Base-by-base conservation (phyloP, 2,329 filamentous ascomycete genomes). In the Teratosphaeria destructans region DNA sequence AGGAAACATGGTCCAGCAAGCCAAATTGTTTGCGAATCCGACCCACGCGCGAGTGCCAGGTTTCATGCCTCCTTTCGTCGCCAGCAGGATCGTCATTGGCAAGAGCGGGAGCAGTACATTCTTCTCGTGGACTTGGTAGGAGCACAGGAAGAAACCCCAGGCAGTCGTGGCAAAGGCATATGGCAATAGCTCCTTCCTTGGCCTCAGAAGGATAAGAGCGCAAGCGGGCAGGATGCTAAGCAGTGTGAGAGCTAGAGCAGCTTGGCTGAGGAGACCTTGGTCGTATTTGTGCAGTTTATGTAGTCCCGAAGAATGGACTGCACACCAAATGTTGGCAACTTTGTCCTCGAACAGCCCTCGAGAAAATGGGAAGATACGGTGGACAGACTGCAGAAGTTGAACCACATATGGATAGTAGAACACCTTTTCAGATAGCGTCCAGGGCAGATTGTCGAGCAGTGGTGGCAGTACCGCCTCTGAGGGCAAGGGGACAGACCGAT, bases 341-440 rank as follows among this genome's bases (percentile, higher is more conserved):
- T 99, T 99, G 78, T 97, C 94, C 76, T 99, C 95, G 69, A 97
- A 99, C 6, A 99, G 78, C 3, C 94, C 94, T n/a, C 94, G 85
- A 1, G 92, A 85, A 71, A 99, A 96, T 0, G 95, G 94, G 68
- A 99, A 97, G 60, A 97, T 83, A n/a, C 94, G 87, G 72, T 96
- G 90, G 11, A 96, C 76, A 67, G 91, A 83, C 74, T 99, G 95
- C 0, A 86, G 79, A 39, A 95, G 68, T 72, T 96, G 91, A 69
- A 94, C 84, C 4, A 92, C 70, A 12, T 89, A 73, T 0, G 90
- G 86, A 69, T 90, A 94, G 68, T 90, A 86, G 70, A 83, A 80
- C 1, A 89, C 84, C 3, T 85, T 78, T 19, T 81, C 80, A 73
- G 55, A 81, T 32, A 91, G 74, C 26, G 81, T 78, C 54, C 78